phyloP scores from a whole-genome alignment of 2,329 filamentous ascomycete genomes.

The Clarireedia hainanense region DNA sequence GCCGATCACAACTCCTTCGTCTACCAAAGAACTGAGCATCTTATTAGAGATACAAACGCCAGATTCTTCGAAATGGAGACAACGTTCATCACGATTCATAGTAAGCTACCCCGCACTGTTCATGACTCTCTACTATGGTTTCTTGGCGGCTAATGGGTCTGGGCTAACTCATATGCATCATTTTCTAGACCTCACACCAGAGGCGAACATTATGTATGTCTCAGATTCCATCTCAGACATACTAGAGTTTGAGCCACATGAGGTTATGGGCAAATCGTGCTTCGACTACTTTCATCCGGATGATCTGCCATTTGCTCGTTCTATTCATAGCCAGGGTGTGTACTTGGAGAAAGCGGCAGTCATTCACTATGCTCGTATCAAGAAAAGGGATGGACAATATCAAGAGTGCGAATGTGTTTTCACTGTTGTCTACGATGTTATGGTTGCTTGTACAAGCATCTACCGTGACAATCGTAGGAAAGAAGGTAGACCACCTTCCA shows the following conservation, averaged over 20 bases:
- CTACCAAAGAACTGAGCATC: conserved; percentile 27
- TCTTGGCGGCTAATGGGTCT: conserved; percentile 6
- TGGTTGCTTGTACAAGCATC: conserved; percentile 77
- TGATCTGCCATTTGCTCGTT: conserved; percentile 67
- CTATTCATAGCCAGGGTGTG: conserved; percentile 65
- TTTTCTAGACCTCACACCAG: conserved; percentile 57
- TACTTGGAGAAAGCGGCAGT: conserved; percentile 78
- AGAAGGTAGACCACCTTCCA: not conserved
- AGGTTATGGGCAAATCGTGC: conserved; percentile 67
- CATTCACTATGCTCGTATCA: conserved; percentile 69
- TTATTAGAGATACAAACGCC: conserved; percentile 30
- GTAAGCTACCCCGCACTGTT: conserved; percentile 40
- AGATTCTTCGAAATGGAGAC: conserved; percentile 56
- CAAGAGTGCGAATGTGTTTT: conserved; percentile 83
- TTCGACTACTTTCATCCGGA: conserved; percentile 78
- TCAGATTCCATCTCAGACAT: conserved; percentile 81
- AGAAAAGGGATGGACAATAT: conserved; percentile 59
- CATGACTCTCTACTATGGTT: not conserved
- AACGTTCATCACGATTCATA: conserved; percentile 88
- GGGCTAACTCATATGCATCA: conserved; percentile 11
- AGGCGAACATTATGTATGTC: conserved; percentile 74
- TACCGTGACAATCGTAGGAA: conserved; percentile 46
- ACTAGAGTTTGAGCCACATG: conserved; percentile 68
- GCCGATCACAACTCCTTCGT: conserved; percentile 2
- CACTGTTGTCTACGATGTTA: conserved; percentile 78